Percentiles rank a stretch among this genome's conserved stretches.
phyloP scores from a whole-genome alignment of 2,329 filamentous ascomycete species.

The Fusarium sp. region DNA sequence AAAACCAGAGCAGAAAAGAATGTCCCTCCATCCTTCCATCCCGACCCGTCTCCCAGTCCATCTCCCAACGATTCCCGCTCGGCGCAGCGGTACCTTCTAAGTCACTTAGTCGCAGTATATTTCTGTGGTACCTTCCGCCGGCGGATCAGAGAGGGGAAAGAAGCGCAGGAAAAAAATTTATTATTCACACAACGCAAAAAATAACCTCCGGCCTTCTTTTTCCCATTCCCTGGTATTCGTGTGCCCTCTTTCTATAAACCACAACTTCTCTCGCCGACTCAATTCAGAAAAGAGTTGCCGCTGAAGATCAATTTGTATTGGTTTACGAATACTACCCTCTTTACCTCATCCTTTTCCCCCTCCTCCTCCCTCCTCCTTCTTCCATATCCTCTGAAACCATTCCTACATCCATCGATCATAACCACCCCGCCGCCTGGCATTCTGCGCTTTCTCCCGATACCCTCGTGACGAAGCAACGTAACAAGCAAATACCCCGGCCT shows the following conservation, averaged over 20 bases:
- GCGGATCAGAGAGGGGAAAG: conserved; percentile 40
- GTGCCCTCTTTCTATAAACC: conserved; percentile 46
- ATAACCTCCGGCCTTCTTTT: conserved; percentile 50
- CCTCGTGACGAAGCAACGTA: conserved; percentile 32
- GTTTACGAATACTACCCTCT: conserved; percentile 5
- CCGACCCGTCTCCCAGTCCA: conserved; percentile 9
- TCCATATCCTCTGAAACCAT: conserved; percentile 11
- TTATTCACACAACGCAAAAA: conserved; percentile 57
- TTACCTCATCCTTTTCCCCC: not conserved
- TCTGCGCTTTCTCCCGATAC: conserved; percentile 26
- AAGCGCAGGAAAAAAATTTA: conserved; percentile 55
- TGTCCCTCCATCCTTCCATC: conserved; percentile 27
- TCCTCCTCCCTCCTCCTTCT: conserved; percentile 19
- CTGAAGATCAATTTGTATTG: conserved; percentile 33
- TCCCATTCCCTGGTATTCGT: conserved; percentile 41
- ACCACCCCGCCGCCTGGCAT: conserved; percentile 21
- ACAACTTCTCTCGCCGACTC: conserved; percentile 45
- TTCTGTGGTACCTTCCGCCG: conserved; percentile 24
- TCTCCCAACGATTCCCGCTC: conserved; percentile 37
- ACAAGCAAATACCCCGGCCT: conserved; percentile 20
- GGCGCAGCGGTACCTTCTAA: conserved; percentile 38
- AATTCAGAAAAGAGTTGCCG: conserved; percentile 47
- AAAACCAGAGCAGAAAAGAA: conserved; percentile 25
- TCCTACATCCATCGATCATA: conserved; percentile 13
- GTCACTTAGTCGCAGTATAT: conserved; percentile 32